Conservation (phyloP, 352 stramenopile genomes). For the Phytophthora chlamydospora region DNA sequence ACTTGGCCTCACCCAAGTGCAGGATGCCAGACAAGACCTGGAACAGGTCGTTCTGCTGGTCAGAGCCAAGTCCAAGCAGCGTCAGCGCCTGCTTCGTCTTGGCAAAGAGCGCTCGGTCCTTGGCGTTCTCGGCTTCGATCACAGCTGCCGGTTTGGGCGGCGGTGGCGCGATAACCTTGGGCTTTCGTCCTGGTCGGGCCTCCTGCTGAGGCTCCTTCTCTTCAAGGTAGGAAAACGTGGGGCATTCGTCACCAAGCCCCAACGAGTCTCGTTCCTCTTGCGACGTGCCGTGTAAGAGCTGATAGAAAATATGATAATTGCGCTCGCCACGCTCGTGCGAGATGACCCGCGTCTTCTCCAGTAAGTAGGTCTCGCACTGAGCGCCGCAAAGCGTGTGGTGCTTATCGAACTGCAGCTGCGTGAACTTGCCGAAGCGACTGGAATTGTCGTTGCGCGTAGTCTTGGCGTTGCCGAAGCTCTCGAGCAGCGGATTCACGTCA, state of each 20-base stretch:
- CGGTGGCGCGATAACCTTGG: conserved; percentile 6
- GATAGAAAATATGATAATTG: conserved; percentile 98
- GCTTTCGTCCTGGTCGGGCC: conserved; percentile 27
- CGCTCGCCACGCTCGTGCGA: conserved; percentile 91
- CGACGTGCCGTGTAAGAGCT: conserved; percentile 71
- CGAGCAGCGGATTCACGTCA: conserved; percentile 97
- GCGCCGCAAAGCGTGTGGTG: conserved; percentile 82
- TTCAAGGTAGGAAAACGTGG: conserved; percentile 62
- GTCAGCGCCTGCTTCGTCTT: conserved; percentile 67
- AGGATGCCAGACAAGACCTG: conserved; percentile 75
- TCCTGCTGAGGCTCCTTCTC: conserved; percentile 37
- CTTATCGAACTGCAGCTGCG: conserved; percentile 93
- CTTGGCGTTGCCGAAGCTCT: conserved; percentile 98
- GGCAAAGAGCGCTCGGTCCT: conserved; percentile 58
- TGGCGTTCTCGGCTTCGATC: conserved; percentile 41
- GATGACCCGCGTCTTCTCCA: conserved; percentile 96
- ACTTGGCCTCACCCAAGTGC: conserved; percentile 77
- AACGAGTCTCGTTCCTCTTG: conserved; percentile 46
- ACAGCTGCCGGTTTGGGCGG: conserved; percentile 26
- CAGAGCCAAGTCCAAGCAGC: conserved; percentile 58
- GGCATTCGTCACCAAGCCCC: conserved; percentile 39
- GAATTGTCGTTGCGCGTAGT: conserved; percentile 98
- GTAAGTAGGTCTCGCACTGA: conserved; percentile 95
- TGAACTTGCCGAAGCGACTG: conserved; percentile 96
- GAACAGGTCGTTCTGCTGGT: conserved; percentile 72